Evolutionary conservation across 306 rosid species (phyloP), one percentile per base, ranked within the genome.

Genomic region (Citrullus mucosospermus): DNA sequence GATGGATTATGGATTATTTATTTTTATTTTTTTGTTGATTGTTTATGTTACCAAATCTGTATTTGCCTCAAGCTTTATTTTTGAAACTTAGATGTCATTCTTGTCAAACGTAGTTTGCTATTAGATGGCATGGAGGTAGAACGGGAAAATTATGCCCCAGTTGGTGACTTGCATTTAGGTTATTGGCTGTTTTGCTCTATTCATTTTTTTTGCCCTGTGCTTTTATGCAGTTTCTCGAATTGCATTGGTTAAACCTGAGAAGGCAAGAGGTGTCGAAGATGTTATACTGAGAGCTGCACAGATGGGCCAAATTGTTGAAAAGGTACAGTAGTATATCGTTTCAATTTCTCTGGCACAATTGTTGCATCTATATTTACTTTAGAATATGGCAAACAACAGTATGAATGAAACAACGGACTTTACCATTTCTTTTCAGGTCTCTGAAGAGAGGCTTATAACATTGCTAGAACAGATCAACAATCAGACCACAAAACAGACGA

Each of bases 181-280:
- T 32, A 77, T 34, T 43, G 41, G 43, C 54, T 46, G 3, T 57
- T 77, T 58, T 59, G 9, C 43, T 56, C 28, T 61, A 20, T 39
- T 77, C 22, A 39, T 61, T n/a, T 75, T 43, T 75, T 43, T 34
- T 1, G 0, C 15, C 17, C 62, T 30, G 34, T 63, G 61, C 61
- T 28, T 10, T 60, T 63, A 32, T 81, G 75, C 81, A 88, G 84
- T 89, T 85, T 85, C 99, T 83, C 92, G 99, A 69, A 96, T 96
- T 81, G 99, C 99, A 85, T 85, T 96, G 89, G 99, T 96, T 88
- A 96, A 96, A 82, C 98, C 99, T 39, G 99, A 92, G 87, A 96
- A 91, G 84, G 97, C 99, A 57, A 91, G 96, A 86, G 91, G 98
- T 41, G 99, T 96, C 43, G 99, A 96, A 87, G 99, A 96, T 93